A percentile compares a stretch with the other conserved stretches of the same genome.
Conservation (phyloP, 2,329 filamentous ascomycete genomes). For the Trichophyton mentagrophytes region DNA sequence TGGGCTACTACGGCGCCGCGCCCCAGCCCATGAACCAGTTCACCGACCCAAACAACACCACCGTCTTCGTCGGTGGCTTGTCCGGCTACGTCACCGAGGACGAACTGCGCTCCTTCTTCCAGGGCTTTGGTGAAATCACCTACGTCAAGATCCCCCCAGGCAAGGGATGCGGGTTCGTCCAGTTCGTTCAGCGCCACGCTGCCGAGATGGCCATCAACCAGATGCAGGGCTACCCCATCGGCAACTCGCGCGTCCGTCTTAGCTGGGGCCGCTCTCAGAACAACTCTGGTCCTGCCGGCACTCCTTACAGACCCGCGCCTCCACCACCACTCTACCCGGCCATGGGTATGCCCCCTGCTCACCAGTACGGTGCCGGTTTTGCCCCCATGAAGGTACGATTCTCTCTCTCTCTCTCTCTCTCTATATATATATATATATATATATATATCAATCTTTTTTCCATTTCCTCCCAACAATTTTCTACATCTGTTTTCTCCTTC, state of each 20-base stretch:
- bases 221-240: conserved; percentile 99
- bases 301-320: conserved; percentile 89
- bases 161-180: conserved; percentile 97
- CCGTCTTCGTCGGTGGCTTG: conserved; percentile 92
- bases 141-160: conserved; percentile 99
- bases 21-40: conserved; percentile 94
- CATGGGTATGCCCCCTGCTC: conserved; percentile 54
- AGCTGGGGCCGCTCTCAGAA: conserved; percentile 98
- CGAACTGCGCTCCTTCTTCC: conserved; percentile 99
- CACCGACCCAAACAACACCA: conserved; percentile 98
- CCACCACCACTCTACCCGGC: conserved; percentile 60
- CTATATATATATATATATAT: conserved; percentile 19
- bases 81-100: conserved; percentile 98
- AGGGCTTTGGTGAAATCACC: conserved; percentile 97
- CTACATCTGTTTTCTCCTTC: background rate
- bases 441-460: background rate
- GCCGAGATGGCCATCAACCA: conserved; percentile 99
- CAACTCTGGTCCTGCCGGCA: conserved; percentile 92
- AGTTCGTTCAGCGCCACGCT: conserved; percentile 96
- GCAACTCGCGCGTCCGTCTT: conserved; percentile 92
- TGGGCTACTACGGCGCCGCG: conserved; percentile 55
- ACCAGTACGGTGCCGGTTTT: conserved; percentile 48
- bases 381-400: conserved; percentile 51
- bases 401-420: background rate
- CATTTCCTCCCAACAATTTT: background rate